phyloP scores from a whole-genome alignment of 805 yeast species.

The Isabelozyma pseudorhagii region DNA sequence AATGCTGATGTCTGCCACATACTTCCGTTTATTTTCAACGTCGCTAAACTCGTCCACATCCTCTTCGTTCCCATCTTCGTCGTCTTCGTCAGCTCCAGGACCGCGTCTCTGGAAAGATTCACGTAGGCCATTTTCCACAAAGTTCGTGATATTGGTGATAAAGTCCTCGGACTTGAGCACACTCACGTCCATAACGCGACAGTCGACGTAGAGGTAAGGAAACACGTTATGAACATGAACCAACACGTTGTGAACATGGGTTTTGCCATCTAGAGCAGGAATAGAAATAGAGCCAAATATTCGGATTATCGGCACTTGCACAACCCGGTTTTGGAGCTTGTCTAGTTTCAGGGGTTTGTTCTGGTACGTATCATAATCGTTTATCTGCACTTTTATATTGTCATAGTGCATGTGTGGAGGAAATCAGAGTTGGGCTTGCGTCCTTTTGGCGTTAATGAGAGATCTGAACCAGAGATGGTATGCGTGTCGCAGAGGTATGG shows the following conservation, averaged over 20 bases:
- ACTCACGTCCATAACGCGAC: conserved; percentile 37
- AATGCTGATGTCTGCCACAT: conserved; percentile 56
- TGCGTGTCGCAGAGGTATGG: too few relatives aligned
- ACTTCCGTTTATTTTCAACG: conserved; percentile 26
- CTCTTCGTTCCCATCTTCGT: conserved; percentile 5
- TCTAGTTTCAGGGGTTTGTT: conserved; percentile 55
- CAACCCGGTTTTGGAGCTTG: conserved; percentile 29
- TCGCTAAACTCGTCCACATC: conserved; percentile 4
- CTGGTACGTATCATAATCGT: conserved; percentile 66
- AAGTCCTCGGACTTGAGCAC: conserved; percentile 18
- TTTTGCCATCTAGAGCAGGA: conserved; percentile 26
- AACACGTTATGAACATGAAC: conserved; percentile 81
- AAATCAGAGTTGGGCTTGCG: too few relatives aligned
- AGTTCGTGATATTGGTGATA: conserved; percentile 35
- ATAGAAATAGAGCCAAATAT: conserved; percentile 68
- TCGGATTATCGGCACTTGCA: conserved; percentile 70
- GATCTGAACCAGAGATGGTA: too few relatives aligned
- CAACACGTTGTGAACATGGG: conserved; percentile 23
- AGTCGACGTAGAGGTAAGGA: conserved; percentile 76
- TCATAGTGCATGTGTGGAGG: conserved; percentile 7
- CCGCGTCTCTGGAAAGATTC: conserved; percentile 32
- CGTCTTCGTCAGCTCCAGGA: conserved; percentile 6
- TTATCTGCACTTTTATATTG: conserved; percentile 47
- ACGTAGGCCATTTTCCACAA: conserved; percentile 43
- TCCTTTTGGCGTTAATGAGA: not conserved